phyloP scores from a whole-genome alignment of 2,329 filamentous ascomycete genomes.

The Lasiodiplodia hormozganensis region DNA sequence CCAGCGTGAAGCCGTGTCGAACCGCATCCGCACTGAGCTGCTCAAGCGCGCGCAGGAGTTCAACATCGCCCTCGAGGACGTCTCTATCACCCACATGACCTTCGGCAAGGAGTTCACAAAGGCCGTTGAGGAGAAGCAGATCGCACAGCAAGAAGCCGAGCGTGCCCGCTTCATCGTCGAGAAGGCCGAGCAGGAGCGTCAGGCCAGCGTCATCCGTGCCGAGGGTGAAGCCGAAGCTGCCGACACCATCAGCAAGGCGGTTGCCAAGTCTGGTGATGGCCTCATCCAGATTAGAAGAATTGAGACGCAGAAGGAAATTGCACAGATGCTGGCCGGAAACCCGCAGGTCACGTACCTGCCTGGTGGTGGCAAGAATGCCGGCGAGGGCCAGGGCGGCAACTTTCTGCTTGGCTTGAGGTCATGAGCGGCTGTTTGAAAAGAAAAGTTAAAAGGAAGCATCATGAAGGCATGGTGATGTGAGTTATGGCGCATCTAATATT shows the following conservation, averaged over 20 bases:
- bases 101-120: conserved; percentile 99
- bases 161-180: conserved; percentile 97
- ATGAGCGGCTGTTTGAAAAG: conserved; percentile 31
- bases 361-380: conserved; percentile 66
- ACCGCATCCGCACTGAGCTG: conserved; percentile 91
- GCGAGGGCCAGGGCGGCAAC: conserved; percentile 64
- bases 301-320: conserved; percentile 95
- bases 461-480: conserved; percentile 37
- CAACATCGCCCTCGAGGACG: conserved; percentile 98
- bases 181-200: conserved; percentile 97
- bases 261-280: conserved; percentile 91
- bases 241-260: conserved; percentile 92
- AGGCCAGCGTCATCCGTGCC: conserved; percentile 97
- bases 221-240: conserved; percentile 98
- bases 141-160: conserved; percentile 98
- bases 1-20: conserved; percentile 94
- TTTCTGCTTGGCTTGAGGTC: conserved; percentile 71
- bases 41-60: conserved; percentile 94
- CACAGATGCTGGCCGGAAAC: conserved; percentile 84
- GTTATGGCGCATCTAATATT: conserved; percentile 31
- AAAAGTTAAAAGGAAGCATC: conserved; percentile 10
- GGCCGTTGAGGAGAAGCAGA: conserved; percentile 99
- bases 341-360: conserved; percentile 97
- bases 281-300: conserved; percentile 96
- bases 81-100: conserved; percentile 99